Base-by-base conservation (phyloP, 1,139 yeast genomes). In the Kodamaea sp. region DNA sequence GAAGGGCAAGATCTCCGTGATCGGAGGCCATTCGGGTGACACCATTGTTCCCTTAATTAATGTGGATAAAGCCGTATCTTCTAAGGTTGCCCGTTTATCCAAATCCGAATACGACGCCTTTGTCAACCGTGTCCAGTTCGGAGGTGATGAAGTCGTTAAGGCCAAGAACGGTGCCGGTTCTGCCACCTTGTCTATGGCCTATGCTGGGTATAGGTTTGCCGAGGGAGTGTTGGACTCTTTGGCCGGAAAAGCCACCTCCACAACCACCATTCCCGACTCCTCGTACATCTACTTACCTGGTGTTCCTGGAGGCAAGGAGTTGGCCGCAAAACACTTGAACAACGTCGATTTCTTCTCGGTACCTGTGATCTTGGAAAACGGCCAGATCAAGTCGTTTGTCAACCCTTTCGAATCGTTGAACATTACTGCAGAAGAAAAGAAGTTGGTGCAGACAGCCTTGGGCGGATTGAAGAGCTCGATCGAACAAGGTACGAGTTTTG, bases 21-120 rank as follows among this genome's bases (percentile, higher is more conserved):
- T 83, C 50, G 89, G 89, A 30, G 89, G 90, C 27, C 90, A 83
- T 53, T 81, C 88, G 1, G 89, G 88, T 37, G 83, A 78, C 51
- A 82, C 89, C 14, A 83, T 83, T 50, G 83, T 83, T 15, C 89
- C 89, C 23, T 59, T 76, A 41, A 51, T 66, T 35, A 55, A 64
- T 44, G 48, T 57, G 27, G 55, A 63, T 29, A 32, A 44, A n/a
- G 39, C 48, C 4, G 47, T 65, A 26, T 45, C 61, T 16, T 43
- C 50, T 5, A 59, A 61, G 37, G 68, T 73, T 7, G 35, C 59
- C 23, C 47, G 43, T 25, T 55, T 65, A 32, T 53, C 55, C 14
- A 47, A 57, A 26, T 43, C 61, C 9, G 59, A 63, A 29, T 71
- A 72, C 50, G 63, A 67, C 22, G 61, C 59, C 12, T 75, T 78